Evolutionary conservation across 2,329 filamentous ascomycete species (phyloP), one percentile per base, ranked within the genome.

Genomic region (Coniochaeta prunicola): DNA sequence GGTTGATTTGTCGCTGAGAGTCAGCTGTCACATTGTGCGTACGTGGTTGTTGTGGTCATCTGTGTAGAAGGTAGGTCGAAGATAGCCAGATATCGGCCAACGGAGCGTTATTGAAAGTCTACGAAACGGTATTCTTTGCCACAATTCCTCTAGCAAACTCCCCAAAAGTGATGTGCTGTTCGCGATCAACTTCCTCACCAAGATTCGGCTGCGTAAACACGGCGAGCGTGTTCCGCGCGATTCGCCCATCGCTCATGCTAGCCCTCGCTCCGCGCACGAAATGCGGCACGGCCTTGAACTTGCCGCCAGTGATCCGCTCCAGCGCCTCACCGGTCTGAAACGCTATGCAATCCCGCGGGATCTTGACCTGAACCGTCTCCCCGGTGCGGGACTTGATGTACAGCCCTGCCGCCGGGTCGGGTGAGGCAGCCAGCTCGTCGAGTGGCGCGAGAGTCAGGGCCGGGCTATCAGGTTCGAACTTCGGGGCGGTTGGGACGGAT

Each of bases 161-260:
- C 24, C 88, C 90, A 80, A 92, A 93, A 40, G 83, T 88, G 59
- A 86, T 78, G 38, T 83, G 80, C 66, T 84, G 80, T 69, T 82
- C 77, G 59, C 84, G 80, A 68, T 93, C 90, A 15, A 93, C 88
- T 74, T 85, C 82, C 65, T 92, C 90, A 66, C 84, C 89, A 61
- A 97, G 73, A 76, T 97, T 96, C 26, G 94, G 94, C 80, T 99
- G 94, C 60, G 93, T 99, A 69, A 97, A 99, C 10, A 97, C 92
- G 0, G 94, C 94, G 64, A 99, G 75, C 10, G 94, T 99, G 75
- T 97, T 97, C 60, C 89, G 78, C 30, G 89, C 89, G 60, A 92
- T 81, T 30, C 77, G 76, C 1, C 76, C 77, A 15, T 74, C 76
- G 59, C 79, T 73, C 38, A 73, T 75, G 50, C 79, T 81, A 1